These are phyloP conservation scores for Leishmania mexicana DNA, from an alignment of 208 protist species.

Conservation along the genomic window DNA sequence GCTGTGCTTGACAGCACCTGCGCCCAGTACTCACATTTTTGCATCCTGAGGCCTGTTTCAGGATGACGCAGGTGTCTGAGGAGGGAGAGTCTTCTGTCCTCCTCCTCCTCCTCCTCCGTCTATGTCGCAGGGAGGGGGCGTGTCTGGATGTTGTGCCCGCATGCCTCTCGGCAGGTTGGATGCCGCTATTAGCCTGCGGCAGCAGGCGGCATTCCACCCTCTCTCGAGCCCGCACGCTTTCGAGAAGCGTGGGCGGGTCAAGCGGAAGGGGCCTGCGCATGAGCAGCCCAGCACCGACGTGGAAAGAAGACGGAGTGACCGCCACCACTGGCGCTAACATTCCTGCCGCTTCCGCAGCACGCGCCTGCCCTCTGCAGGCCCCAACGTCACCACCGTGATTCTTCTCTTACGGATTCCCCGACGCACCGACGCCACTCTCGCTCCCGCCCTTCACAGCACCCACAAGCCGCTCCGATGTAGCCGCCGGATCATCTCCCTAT, in stretches of 20 bases:
- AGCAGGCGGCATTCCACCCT: neutral
- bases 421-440: neutral
- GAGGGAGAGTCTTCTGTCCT: neutral
- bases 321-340: neutral
- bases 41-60: neutral
- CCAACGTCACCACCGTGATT: neutral
- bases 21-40: neutral
- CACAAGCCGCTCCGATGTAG: neutral
- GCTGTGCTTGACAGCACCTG: neutral
- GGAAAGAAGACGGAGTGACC: neutral
- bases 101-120: neutral
- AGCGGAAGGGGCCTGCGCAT: neutral
- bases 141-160: neutral
- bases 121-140: neutral
- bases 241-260: neutral
- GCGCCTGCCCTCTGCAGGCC: neutral
- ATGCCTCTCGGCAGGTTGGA: neutral
- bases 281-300: neutral
- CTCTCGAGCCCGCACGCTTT: neutral
- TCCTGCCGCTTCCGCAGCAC: neutral
- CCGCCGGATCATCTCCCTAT: neutral
- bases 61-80: neutral
- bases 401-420: neutral
- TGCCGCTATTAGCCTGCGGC: neutral
- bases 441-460: neutral